These are phyloP conservation scores for Echinochloa phyllopogon DNA, from an alignment of 176 grass and related monocot genomes.

Conservation along the genomic window DNA sequence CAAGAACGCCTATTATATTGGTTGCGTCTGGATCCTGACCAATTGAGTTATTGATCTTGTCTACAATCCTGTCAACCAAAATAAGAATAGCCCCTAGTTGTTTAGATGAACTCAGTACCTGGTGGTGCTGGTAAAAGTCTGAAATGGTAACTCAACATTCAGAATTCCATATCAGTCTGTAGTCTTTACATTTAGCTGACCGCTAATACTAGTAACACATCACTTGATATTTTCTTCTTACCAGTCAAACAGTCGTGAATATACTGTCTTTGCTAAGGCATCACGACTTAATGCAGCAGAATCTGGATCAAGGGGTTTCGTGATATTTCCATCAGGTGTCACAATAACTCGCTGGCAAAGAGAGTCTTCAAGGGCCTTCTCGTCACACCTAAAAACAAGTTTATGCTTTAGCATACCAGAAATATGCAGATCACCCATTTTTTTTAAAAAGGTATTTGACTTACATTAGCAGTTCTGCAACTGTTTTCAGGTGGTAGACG, in stretches of 20 bases:
- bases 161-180: background rate
- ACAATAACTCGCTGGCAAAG: conserved; percentile 91
- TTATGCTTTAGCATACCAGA: conserved; percentile 34
- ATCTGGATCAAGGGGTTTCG: conserved; percentile 92
- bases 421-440: conserved; percentile 1
- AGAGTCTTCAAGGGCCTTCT: conserved; percentile 79
- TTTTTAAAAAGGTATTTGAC: background rate
- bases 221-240: conserved; percentile 42
- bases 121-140: background rate
- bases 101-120: conserved; percentile 21
- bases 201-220: conserved; percentile 33
- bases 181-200: conserved; percentile 13
- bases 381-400: conserved; percentile 69
- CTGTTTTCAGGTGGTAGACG: conserved; percentile 74
- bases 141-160: conserved; percentile 14
- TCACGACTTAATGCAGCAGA: conserved; percentile 82
- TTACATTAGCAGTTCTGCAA: conserved; percentile 87
- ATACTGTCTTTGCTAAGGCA: conserved; percentile 89
- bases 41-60: conserved; percentile 96
- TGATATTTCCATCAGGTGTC: conserved; percentile 95
- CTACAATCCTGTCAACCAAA: conserved; percentile 72
- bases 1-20: conserved; percentile 91
- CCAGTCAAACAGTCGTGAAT: conserved; percentile 95
- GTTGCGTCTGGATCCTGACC: conserved; percentile 86
- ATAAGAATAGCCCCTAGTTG: conserved; percentile 34